Conservation (phyloP, 2,329 filamentous ascomycete genomes). For the Ceratocystis colombiana region DNA sequence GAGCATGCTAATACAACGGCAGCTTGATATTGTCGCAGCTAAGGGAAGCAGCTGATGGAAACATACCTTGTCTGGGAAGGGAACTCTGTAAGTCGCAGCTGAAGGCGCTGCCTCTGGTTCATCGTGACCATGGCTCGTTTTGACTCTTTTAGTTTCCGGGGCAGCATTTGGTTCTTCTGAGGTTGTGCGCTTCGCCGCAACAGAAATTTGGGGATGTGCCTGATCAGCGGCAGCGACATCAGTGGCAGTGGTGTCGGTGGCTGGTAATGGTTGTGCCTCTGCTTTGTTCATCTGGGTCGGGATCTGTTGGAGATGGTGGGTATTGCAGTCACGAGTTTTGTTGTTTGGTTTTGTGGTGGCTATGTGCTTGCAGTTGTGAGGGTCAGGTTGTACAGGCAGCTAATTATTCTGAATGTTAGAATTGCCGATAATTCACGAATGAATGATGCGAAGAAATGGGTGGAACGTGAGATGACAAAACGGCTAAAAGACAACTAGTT, state of each 20-base stretch:
- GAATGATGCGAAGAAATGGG: too few species aligned
- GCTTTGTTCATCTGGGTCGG: neutral
- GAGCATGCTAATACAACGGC: neutral
- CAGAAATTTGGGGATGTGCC: neutral
- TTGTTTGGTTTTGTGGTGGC: neutral
- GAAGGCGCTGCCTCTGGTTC: neutral
- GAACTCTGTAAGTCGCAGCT: slow-evolving; percentile 1
- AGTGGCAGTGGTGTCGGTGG: neutral
- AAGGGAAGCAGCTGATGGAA: neutral
- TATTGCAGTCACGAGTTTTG: neutral
- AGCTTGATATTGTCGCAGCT: neutral
- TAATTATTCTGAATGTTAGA: too few species aligned
- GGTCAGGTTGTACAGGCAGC: too few species aligned
- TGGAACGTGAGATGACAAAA: too few species aligned
- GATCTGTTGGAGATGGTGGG: neutral
- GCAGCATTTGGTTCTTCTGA: slow-evolving; percentile 11
- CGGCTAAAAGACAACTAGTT: too few species aligned
- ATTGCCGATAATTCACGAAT: too few species aligned
- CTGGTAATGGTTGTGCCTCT: neutral
- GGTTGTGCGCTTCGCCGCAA: slow-evolving; percentile 4
- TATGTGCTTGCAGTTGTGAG: neutral
- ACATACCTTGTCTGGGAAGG: slow-evolving; percentile 11
- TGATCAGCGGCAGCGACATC: neutral
- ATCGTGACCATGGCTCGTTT: slow-evolving; percentile 10
- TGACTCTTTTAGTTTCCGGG: slow-evolving; percentile 3